Conservation (phyloP, 371 early-diverging fungal species). For the Basidiobolus heterosporus region DNA sequence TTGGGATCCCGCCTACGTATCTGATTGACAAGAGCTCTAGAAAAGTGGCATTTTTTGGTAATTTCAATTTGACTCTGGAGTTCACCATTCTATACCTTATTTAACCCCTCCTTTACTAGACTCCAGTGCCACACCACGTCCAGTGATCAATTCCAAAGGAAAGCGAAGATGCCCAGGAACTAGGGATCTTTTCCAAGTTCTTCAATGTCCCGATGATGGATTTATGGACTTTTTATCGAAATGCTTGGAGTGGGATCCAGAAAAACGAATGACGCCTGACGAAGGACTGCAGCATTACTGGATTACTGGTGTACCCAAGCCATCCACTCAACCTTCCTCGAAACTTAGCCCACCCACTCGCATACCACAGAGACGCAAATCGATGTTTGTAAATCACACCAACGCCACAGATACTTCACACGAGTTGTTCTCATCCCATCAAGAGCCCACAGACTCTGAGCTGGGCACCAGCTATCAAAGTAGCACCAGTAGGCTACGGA, state of each 20-base stretch:
- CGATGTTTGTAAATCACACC: too few species aligned
- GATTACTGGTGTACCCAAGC: slow-evolving; percentile 16
- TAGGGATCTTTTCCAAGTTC: slow-evolving; percentile 48
- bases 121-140: slow-evolving; percentile 42
- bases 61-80: too few species aligned
- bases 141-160: slow-evolving; percentile 72
- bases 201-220: slow-evolving; percentile 47
- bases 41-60: slow-evolving; percentile 75
- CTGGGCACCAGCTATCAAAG: too few species aligned
- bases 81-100: background rate
- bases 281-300: slow-evolving; percentile 68
- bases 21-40: slow-evolving; percentile 62
- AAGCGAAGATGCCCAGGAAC: slow-evolving; percentile 64
- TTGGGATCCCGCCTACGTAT: slow-evolving; percentile 61
- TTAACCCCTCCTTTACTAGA: slow-evolving; percentile 18
- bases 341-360: too few species aligned
- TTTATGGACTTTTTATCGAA: slow-evolving; percentile 74
- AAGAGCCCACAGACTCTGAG: too few species aligned
- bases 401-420: too few species aligned
- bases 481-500: too few species aligned
- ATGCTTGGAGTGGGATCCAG: slow-evolving; percentile 85
- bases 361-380: too few species aligned
- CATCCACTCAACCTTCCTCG: too few species aligned
- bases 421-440: too few species aligned
- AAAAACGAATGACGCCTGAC: slow-evolving; percentile 68